These are phyloP conservation scores for Lactarius vividus DNA, from an alignment of 768 basidiomycete genomes.

Conservation along the genomic window DNA sequence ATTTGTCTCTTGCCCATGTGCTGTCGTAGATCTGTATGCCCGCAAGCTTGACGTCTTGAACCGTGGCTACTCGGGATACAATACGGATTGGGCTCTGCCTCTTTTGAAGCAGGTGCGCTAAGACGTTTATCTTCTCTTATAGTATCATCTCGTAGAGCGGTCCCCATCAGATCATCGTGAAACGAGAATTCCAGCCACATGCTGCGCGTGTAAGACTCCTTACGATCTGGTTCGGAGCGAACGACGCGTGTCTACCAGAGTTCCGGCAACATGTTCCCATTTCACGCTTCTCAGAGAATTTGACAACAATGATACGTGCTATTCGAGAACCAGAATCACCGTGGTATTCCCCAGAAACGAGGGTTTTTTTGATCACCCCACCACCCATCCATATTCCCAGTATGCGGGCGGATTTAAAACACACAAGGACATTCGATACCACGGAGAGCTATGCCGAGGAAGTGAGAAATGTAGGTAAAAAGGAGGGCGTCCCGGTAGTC, in stretches of 20 bases:
- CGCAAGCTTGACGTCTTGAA: constrained; percentile 85
- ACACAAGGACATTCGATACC: constrained; percentile 60
- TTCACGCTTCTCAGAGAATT: constrained; percentile 58
- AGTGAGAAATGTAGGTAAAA: constrained; percentile 56
- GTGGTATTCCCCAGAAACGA: constrained; percentile 68
- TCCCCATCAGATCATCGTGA: constrained; percentile 53
- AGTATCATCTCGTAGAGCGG: not conserved
- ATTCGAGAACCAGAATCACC: constrained; percentile 60
- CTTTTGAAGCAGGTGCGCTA: constrained; percentile 66
- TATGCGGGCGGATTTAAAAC: constrained; percentile 48
- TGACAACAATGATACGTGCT: constrained; percentile 58
- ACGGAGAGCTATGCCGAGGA: constrained; percentile 71
- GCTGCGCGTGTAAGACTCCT: constrained; percentile 67
- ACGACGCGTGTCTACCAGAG: constrained; percentile 71
- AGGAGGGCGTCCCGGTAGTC: constrained; percentile 56
- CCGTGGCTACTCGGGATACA: constrained; percentile 82
- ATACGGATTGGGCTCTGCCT: constrained; percentile 81
- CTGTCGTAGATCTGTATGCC: constrained; percentile 60
- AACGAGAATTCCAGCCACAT: constrained; percentile 43
- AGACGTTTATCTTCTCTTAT: not conserved
- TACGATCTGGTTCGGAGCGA: constrained; percentile 87
- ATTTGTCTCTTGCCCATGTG: not conserved
- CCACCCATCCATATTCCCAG: constrained; percentile 75
- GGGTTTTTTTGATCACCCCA: constrained; percentile 78
- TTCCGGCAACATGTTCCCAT: constrained; percentile 77